phyloP scores from a whole-genome alignment of 768 basidiomycete genomes.

The Cystobasidium tubakii region DNA sequence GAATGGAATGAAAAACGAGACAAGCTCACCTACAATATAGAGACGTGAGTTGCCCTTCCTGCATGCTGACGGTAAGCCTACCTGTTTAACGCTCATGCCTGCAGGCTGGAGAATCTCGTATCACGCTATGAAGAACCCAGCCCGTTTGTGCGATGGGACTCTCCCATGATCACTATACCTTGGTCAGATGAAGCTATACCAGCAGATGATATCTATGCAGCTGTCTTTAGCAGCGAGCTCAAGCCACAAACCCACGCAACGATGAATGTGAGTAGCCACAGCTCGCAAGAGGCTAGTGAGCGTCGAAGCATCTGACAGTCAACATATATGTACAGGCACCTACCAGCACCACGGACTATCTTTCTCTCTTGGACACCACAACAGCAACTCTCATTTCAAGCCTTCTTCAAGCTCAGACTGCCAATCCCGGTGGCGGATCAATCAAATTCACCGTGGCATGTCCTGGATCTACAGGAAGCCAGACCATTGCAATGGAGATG shows the following conservation, averaged over 20 bases:
- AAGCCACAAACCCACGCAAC: constrained; percentile 85
- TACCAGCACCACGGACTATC: constrained; percentile 80
- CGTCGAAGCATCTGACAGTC: too few relatives aligned
- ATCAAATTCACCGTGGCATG: constrained; percentile 57
- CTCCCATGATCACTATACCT: constrained; percentile 80
- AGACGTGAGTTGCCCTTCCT: constrained; percentile 58
- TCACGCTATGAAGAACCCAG: constrained; percentile 90
- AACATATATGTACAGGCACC: constrained; percentile 57
- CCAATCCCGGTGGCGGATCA: constrained; percentile 53
- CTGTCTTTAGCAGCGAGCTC: constrained; percentile 68
- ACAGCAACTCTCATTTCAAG: constrained; percentile 65
- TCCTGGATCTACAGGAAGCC: constrained; percentile 48
- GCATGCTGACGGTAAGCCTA: too few relatives aligned
- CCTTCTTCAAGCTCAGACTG: constrained; percentile 62
- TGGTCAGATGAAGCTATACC: constrained; percentile 56
- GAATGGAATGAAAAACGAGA: constrained; percentile 64
- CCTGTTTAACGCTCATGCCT: constrained; percentile 12
- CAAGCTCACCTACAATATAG: constrained; percentile 57
- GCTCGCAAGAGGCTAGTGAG: too few relatives aligned
- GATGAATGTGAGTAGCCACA: constrained; percentile 61
- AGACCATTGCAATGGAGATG: constrained; percentile 53
- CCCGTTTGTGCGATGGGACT: constrained; percentile 98
- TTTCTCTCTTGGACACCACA: constrained; percentile 76
- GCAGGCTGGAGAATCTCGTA: constrained; percentile 76
- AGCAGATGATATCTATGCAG: constrained; percentile 66